Conservation (phyloP, 768 basidiomycete genomes). For the Amanita pseudoporphyria region DNA sequence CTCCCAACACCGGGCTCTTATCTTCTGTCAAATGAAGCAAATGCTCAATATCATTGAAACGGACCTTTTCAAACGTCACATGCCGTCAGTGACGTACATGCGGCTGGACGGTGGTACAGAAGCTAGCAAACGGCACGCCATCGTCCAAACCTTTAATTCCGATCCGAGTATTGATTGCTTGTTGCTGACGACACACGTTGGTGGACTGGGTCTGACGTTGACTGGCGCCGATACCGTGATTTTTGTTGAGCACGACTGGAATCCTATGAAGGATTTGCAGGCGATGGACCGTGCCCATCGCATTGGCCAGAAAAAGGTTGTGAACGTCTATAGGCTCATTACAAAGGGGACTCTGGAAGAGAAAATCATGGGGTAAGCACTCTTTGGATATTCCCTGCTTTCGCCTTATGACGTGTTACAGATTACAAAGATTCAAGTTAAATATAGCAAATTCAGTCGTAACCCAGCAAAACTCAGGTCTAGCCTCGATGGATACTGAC, state of each 20-base stretch:
- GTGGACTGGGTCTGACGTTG: slow-evolving; percentile 89
- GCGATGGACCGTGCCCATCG: slow-evolving; percentile 99
- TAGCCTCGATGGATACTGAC: slow-evolving; percentile 95
- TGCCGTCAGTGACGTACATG: slow-evolving; percentile 99
- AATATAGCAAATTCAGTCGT: slow-evolving; percentile 97
- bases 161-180: slow-evolving; percentile 98
- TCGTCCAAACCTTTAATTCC: slow-evolving; percentile 96
- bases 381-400: not conserved
- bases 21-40: slow-evolving; percentile 99
- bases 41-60: slow-evolving; percentile 98
- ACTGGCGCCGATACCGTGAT: slow-evolving; percentile 99
- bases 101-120: slow-evolving; percentile 92
- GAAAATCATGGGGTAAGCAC: slow-evolving; percentile 96
- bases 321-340: slow-evolving; percentile 96
- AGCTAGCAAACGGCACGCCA: slow-evolving; percentile 86
- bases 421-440: slow-evolving; percentile 96
- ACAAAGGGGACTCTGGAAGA: slow-evolving; percentile 97
- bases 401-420: slow-evolving; percentile 21
- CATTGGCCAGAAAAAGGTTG: slow-evolving; percentile 97
- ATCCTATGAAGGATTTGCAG: slow-evolving; percentile 99
- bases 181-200: slow-evolving; percentile 92
- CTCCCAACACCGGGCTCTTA: slow-evolving; percentile 96
- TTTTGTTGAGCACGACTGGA: slow-evolving; percentile 99
- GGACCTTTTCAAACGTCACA: slow-evolving; percentile 81
- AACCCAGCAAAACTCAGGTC: slow-evolving; percentile 92